Percentiles rank a stretch among this genome's conserved stretches.
Evolutionary conservation across 371 early-diverging fungal genomes (phyloP).

Genomic region (Mortierella sp.): DNA sequence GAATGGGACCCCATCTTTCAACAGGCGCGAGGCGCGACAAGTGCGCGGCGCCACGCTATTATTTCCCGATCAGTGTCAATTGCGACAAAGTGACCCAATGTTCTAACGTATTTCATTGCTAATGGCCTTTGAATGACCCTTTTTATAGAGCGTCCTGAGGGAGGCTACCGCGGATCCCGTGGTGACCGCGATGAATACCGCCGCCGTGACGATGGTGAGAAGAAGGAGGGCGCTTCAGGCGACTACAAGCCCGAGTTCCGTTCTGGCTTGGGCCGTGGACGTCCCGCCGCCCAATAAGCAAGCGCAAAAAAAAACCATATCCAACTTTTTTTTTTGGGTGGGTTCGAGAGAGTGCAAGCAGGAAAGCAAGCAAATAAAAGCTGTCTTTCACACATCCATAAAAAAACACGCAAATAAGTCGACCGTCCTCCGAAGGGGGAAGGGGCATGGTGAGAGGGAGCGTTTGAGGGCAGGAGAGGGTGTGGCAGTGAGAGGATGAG

Average conservation of each 20-base stretch:
- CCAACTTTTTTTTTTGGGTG: not conserved
- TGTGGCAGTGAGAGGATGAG: too few species aligned
- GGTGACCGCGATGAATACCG: constrained; percentile 88
- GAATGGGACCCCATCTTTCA: too few species aligned
- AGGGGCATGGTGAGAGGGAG: too few species aligned
- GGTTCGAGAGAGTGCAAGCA: not conserved
- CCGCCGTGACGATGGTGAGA: constrained; percentile 79
- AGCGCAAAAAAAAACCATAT: constrained; percentile 1
- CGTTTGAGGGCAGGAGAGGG: too few species aligned
- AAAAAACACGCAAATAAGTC: too few species aligned
- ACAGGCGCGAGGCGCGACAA: too few species aligned
- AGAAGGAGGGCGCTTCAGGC: constrained; percentile 93
- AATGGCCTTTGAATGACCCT: too few species aligned
- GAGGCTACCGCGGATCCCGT: constrained; percentile 73
- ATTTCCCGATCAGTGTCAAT: too few species aligned
- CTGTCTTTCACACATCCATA: not conserved
- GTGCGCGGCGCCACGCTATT: too few species aligned
- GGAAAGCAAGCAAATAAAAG: not conserved
- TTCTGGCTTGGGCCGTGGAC: constrained; percentile 80
- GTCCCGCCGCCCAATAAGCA: constrained; percentile 54
- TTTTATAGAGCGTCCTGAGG: constrained; percentile 56
- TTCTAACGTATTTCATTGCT: too few species aligned
- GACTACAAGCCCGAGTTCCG: constrained; percentile 97
- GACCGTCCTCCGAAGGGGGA: too few species aligned
- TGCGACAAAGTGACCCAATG: too few species aligned